phyloP scores from a whole-genome alignment of 2,329 filamentous ascomycete species.

The Juglanconis sp. region DNA sequence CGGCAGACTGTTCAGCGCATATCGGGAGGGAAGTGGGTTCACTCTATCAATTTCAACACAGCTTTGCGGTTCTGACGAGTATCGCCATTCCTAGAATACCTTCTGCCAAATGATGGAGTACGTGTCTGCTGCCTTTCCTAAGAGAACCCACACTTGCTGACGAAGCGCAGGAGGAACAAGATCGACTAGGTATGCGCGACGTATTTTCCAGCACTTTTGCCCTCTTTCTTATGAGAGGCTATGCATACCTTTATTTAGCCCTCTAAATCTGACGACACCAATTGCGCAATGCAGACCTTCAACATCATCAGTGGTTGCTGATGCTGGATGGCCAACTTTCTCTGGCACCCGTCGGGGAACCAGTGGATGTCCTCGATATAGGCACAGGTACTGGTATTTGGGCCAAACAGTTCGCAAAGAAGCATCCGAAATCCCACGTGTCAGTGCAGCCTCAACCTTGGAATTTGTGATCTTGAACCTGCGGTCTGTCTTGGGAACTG shows the following conservation, averaged over 20 bases:
- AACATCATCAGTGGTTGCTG: background rate
- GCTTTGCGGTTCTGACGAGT: background rate
- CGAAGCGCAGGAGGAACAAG: background rate
- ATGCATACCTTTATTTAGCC: background rate
- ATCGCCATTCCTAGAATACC: background rate
- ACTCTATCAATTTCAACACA: background rate
- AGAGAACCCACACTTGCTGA: background rate
- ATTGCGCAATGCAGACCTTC: background rate
- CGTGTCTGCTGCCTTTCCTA: background rate
- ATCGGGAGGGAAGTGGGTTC: background rate
- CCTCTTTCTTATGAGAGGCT: background rate
- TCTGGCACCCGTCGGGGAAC: background rate
- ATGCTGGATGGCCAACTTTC: background rate
- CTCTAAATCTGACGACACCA: background rate
- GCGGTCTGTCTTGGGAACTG: too few relatives aligned
- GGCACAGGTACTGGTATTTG: conserved; percentile 4
- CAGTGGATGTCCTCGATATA: background rate
- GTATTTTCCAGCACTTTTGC: background rate
- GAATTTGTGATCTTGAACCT: too few relatives aligned
- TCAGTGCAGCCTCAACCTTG: background rate
- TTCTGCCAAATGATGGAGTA: conserved; percentile 1
- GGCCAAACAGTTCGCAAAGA: background rate
- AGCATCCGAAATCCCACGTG: conserved; percentile 8
- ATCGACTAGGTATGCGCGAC: background rate
- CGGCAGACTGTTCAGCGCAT: background rate